Evolutionary conservation across 225 moss, liverwort and hornwort genomes (phyloP), one percentile per base, ranked within the genome.

Genomic region (Sphagnum tenellum): DNA sequence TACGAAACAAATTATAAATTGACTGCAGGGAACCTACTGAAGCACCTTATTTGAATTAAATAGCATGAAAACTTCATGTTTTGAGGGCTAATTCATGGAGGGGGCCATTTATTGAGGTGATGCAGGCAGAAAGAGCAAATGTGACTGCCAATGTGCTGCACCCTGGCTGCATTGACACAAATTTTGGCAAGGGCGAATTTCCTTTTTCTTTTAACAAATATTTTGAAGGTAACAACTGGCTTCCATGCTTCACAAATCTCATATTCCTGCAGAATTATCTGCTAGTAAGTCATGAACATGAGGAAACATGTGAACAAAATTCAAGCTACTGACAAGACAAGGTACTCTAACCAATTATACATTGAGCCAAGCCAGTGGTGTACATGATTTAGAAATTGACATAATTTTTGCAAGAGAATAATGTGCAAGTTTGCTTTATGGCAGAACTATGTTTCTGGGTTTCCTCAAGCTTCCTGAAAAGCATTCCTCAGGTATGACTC

Each of bases 151-250:
- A 71, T 44, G 46, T 8, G 3, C 48, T 71, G 8, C 70, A 71
- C 57, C 70, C 70, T 47, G 70, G 70, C 7, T 53, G 48, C 62
- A 71, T 71, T 12, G 63, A 54, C 29, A 64, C 70, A 46, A 71
- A 64, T 12, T 49, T 63, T 45, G 66, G 56, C 2, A 63, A 57
- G 9, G 70, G 49, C 12, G 70, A 71, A 47, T 46, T 64, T 44
- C 53, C 64, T 12, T 11, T 57, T 48, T 57, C 61, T 8, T n/a
- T 8, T 0, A 56, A 60, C 69, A 69, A 51, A 69, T 9, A 51
- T 14, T 3, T 8, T 3, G 44, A n/a, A 4, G 66, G 70, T 63
- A 29, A 29, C 29, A 29, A 29, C 29, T 29, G 29, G 29, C 29
- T 29, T 29, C 29, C 29, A 29, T 29, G 29, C 29, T 29, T 29